phyloP scores from a whole-genome alignment of 2,329 filamentous ascomycete genomes.

The Cucurbitaria berberidis region DNA sequence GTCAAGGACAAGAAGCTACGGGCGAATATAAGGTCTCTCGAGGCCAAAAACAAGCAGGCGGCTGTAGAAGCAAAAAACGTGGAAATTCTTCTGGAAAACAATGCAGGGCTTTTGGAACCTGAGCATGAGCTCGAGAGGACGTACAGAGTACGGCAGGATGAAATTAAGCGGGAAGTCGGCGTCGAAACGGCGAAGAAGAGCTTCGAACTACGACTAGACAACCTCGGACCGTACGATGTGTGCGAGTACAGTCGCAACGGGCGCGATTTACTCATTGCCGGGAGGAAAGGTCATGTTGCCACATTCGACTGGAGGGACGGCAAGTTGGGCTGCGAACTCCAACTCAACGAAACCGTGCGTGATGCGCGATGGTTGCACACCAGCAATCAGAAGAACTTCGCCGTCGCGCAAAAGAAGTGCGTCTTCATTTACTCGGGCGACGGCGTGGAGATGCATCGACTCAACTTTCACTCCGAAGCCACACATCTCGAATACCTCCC shows the following conservation, averaged over 20 bases:
- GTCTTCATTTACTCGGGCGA: conserved; percentile 95
- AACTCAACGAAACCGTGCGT: conserved; percentile 87
- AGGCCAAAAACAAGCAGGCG: conserved; percentile 82
- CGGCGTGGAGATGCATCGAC: conserved; percentile 89
- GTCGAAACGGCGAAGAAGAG: conserved; percentile 89
- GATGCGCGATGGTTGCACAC: conserved; percentile 87
- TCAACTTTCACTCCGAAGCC: conserved; percentile 89
- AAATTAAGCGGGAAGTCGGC: conserved; percentile 76
- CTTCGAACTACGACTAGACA: conserved; percentile 82
- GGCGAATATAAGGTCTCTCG: conserved; percentile 76
- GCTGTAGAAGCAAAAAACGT: conserved; percentile 88
- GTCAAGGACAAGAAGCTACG: conserved; percentile 92
- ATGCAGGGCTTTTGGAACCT: conserved; percentile 82
- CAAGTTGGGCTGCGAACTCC: conserved; percentile 87
- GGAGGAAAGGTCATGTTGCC: conserved; percentile 91
- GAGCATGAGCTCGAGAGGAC: conserved; percentile 89
- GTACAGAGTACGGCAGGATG: conserved; percentile 88
- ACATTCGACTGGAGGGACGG: conserved; percentile 96
- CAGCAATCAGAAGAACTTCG: conserved; percentile 86
- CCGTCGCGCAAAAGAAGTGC: conserved; percentile 93
- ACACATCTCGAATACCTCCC: conserved; percentile 94
- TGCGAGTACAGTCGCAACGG: conserved; percentile 92
- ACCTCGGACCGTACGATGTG: conserved; percentile 82
- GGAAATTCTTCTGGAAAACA: conserved; percentile 90
- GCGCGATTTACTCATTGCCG: conserved; percentile 80